phyloP scores from a whole-genome alignment of 371 early-diverging fungal species.

The Catenaria anguillulae region DNA sequence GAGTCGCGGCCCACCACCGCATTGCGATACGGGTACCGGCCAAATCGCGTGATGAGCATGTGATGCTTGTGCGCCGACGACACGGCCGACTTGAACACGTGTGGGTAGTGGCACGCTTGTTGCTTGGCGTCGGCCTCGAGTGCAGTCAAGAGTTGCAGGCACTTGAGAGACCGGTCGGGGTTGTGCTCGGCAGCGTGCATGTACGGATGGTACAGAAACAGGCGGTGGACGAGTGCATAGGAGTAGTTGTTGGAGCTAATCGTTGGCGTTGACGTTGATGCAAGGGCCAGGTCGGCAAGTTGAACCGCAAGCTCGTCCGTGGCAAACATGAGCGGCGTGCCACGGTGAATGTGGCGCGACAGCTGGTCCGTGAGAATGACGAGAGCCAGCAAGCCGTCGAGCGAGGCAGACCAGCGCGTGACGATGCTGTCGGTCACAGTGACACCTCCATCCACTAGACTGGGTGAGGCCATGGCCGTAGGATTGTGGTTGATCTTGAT shows the following conservation, averaged over 20 bases:
- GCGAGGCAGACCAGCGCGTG: background rate
- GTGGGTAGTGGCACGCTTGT: background rate
- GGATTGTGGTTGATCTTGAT: background rate
- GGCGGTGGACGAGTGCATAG: background rate
- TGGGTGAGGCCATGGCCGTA: too few species aligned
- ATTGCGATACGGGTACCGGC: conserved; percentile 5
- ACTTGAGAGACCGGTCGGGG: background rate
- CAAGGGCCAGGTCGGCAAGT: background rate
- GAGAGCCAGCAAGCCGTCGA: background rate
- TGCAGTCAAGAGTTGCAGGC: background rate
- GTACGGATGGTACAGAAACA: background rate
- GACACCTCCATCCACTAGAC: too few species aligned
- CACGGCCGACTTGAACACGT: background rate
- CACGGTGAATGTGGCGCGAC: background rate
- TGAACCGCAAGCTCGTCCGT: background rate
- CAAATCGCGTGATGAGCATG: background rate
- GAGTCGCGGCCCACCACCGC: background rate
- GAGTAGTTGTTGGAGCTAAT: background rate
- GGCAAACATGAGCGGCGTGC: background rate
- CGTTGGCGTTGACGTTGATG: background rate
- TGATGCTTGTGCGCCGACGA: background rate
- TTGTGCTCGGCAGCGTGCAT: background rate
- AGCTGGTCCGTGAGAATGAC: background rate
- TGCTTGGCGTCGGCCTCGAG: background rate
- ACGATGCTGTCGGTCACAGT: background rate